phyloP scores from a whole-genome alignment of 805 yeast genomes.

The Kodamaea leandrae region DNA sequence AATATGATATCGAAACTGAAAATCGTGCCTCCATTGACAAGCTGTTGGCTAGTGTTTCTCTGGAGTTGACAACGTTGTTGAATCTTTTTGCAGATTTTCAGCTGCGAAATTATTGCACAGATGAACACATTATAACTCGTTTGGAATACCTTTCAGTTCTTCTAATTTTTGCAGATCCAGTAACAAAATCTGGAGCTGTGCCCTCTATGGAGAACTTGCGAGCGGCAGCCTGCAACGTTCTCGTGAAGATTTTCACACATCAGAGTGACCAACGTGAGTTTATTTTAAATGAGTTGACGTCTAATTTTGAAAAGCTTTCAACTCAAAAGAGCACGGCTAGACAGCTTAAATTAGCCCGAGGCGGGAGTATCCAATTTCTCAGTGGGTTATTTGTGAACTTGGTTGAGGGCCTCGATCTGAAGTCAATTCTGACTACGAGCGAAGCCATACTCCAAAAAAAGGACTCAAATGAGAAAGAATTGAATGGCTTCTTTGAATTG shows the following conservation, averaged over 20 bases:
- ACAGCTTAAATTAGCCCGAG: slow-evolving; percentile 42
- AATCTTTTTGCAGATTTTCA: slow-evolving; percentile 11
- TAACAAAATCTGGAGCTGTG: slow-evolving; percentile 19
- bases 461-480: not conserved
- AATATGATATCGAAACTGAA: not conserved
- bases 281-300: slow-evolving; percentile 58
- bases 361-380: slow-evolving; percentile 48
- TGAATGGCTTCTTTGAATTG: not conserved
- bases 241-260: slow-evolving; percentile 35
- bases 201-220: slow-evolving; percentile 30
- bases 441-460: too few relatives aligned
- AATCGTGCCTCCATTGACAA: not conserved
- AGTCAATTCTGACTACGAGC: not conserved
- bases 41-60: slow-evolving; percentile 8
- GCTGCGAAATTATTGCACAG: slow-evolving; percentile 15
- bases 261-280: slow-evolving; percentile 53
- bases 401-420: slow-evolving; percentile 36
- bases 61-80: slow-evolving; percentile 15
- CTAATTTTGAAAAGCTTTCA: slow-evolving; percentile 50
- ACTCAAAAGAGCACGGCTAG: slow-evolving; percentile 42
- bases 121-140: slow-evolving; percentile 55
- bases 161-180: slow-evolving; percentile 39
- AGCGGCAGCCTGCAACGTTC: slow-evolving; percentile 26
- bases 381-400: slow-evolving; percentile 44
- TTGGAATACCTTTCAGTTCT: slow-evolving; percentile 52